phyloP scores from a whole-genome alignment of 352 stramenopile genomes.

The Phytophthora meadii region DNA sequence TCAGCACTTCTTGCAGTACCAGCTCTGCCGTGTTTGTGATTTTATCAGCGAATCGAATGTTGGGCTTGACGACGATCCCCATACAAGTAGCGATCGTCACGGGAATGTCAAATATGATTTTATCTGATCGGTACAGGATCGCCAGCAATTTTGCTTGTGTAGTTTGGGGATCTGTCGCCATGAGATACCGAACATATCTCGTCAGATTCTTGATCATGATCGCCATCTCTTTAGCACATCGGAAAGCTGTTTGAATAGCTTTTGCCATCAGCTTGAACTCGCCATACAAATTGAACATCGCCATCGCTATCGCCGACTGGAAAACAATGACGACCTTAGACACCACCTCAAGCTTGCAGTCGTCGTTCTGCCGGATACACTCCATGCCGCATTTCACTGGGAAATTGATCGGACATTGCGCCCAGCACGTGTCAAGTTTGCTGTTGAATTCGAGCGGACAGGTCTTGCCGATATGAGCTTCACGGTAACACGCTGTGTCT shows the following conservation, averaged over 20 bases:
- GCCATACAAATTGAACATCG: conserved; percentile 42
- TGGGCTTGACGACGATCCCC: conserved; percentile 16
- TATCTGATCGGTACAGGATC: conserved; percentile 42
- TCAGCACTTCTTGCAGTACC: conserved; percentile 35
- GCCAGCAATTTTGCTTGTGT: conserved; percentile 35
- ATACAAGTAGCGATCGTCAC: conserved; percentile 44
- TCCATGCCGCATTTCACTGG: conserved; percentile 57
- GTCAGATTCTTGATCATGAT: conserved; percentile 29
- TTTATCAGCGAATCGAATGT: conserved; percentile 15
- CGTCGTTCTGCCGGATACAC: conserved; percentile 47
- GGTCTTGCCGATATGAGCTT: conserved; percentile 26
- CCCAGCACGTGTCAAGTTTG: conserved; percentile 47
- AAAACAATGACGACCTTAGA: conserved; percentile 37
- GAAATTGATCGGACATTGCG: conserved; percentile 47
- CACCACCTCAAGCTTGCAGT: conserved; percentile 42
- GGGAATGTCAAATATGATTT: conserved; percentile 45
- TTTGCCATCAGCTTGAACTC: conserved; percentile 19
- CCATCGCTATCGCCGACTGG: conserved; percentile 29
- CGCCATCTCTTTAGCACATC: conserved; percentile 37
- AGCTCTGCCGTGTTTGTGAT: conserved; percentile 32
- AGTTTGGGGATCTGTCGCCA: conserved; percentile 27
- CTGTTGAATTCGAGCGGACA: conserved; percentile 36
- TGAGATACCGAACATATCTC: conserved; percentile 26
- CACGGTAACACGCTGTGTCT: conserved; percentile 39
- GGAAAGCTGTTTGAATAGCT: conserved; percentile 15